Evolutionary conservation across 2,329 filamentous ascomycete genomes (phyloP), one percentile per base, ranked within the genome.

Genomic region (Cytospora leucostoma): DNA sequence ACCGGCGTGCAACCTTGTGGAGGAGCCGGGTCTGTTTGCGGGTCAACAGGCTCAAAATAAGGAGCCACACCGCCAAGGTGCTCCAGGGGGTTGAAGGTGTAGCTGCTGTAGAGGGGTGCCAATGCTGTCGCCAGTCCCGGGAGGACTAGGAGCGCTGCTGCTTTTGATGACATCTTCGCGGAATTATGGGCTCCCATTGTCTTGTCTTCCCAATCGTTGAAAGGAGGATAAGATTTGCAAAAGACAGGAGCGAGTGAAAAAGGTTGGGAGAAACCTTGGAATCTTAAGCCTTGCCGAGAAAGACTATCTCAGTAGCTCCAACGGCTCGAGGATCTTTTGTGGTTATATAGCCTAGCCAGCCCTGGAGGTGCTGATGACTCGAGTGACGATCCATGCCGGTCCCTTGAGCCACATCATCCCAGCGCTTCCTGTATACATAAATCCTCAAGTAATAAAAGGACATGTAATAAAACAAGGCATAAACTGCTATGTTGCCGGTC

Each of bases 41-140:
- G 80, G 61, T 82, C 78, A 64, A 82, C 77, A 0, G 83, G 78
- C 67, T 85, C 82, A 60, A 84, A 86, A 68, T 86, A 86, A 0
- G 84, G 83, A 1, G 82, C 76, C 7, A 84, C 82, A n/a, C 83
- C 83, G 0, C 79, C 79, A 11, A 85, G 75, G 60, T 86, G 83
- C 33, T 84, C 74, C 2, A 86, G 74, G 0, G 83, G 80, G 59
- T 84, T 80, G 71, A 86, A 85, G 59, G 71, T 72, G 67, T 83
- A 84, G 2, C 73, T 75, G 0, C 79, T 81, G 68, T 80, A 80
- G 51, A 81, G 73, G 7, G 64, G 64, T 15, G 63, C 64, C 12
- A 57, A 57, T 5, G 64, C 61, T 15, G 19, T 49, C 27, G 37
- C 37, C 37, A 58, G 61, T 10, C 49, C 55, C 5, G 33, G 17